phyloP scores from a whole-genome alignment of 768 basidiomycete genomes.

The Boletus pseudopeckii region DNA sequence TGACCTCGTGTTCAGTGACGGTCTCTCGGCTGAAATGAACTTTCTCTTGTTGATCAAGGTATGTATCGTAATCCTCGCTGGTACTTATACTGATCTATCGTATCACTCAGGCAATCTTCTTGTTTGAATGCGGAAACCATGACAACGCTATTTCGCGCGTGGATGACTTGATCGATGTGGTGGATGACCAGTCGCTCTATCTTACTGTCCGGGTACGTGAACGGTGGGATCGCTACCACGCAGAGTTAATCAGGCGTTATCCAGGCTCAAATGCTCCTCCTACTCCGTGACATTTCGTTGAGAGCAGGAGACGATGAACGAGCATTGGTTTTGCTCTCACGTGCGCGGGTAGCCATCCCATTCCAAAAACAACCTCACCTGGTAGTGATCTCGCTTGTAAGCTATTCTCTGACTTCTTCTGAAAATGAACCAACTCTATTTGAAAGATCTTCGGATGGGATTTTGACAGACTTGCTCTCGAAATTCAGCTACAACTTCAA shows the following conservation, averaged over 20 bases:
- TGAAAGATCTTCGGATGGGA: constrained; percentile 13
- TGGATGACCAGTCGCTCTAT: background rate
- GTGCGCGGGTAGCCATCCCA: background rate
- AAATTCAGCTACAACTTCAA: background rate
- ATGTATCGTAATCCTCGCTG: accelerated
- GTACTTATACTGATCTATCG: background rate
- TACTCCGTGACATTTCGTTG: background rate
- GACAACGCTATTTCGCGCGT: constrained; percentile 8
- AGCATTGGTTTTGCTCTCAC: background rate
- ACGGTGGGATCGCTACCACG: accelerated
- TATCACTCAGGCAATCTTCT: background rate
- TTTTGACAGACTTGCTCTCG: constrained; percentile 4
- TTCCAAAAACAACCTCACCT: background rate
- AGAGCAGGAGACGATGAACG: background rate
- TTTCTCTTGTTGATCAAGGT: constrained; percentile 15
- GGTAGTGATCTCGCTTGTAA: constrained; percentile 7
- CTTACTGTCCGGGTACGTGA: constrained; percentile 2
- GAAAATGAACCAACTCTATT: background rate
- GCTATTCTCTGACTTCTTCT: background rate
- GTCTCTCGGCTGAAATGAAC: background rate
- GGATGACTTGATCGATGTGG: background rate
- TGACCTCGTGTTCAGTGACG: constrained; percentile 5
- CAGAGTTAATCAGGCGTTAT: background rate
- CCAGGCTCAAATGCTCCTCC: constrained; percentile 7
- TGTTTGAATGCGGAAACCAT: constrained; percentile 7